A percentile compares a stretch with the other conserved stretches of the same genome.
phyloP scores from a whole-genome alignment of 371 early-diverging fungal genomes.

The Rhizopus arrhizus region DNA sequence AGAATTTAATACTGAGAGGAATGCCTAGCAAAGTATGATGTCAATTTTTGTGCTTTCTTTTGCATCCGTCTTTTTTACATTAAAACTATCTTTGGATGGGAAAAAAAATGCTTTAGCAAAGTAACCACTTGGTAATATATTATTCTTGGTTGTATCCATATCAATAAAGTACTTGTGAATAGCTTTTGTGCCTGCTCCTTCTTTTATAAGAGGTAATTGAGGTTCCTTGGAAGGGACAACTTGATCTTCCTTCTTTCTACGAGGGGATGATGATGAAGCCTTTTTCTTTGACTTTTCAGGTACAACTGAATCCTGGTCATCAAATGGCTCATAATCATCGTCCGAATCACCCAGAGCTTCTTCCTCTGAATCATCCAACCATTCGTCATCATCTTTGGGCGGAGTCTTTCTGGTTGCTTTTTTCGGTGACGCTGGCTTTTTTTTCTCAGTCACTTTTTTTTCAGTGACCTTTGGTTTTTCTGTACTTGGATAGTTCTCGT shows the following conservation, averaged over 20 bases:
- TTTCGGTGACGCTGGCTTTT: neutral
- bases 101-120: slow-evolving; percentile 61
- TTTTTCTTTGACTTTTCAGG: slow-evolving; percentile 5
- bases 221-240: slow-evolving; percentile 21
- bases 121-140: slow-evolving; percentile 32
- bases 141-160: slow-evolving; percentile 1
- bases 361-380: slow-evolving; percentile 31
- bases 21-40: slow-evolving; percentile 34
- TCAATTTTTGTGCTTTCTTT: slow-evolving; percentile 7
- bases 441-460: slow-evolving; percentile 4
- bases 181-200: slow-evolving; percentile 41
- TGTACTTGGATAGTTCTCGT: neutral
- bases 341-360: slow-evolving; percentile 34
- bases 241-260: slow-evolving; percentile 27
- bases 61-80: slow-evolving; percentile 24
- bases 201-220: slow-evolving; percentile 18
- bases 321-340: slow-evolving; percentile 42
- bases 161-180: slow-evolving; percentile 30
- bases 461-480: slow-evolving; percentile 17
- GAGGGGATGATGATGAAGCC: neutral
- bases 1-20: slow-evolving; percentile 54
- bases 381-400: slow-evolving; percentile 2
- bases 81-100: slow-evolving; percentile 67
- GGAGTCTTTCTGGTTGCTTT: slow-evolving; percentile 2
- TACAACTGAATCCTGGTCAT: slow-evolving; percentile 26